Conservation (phyloP, 176 grass and related monocot species). For the Eragrostis curvula region DNA sequence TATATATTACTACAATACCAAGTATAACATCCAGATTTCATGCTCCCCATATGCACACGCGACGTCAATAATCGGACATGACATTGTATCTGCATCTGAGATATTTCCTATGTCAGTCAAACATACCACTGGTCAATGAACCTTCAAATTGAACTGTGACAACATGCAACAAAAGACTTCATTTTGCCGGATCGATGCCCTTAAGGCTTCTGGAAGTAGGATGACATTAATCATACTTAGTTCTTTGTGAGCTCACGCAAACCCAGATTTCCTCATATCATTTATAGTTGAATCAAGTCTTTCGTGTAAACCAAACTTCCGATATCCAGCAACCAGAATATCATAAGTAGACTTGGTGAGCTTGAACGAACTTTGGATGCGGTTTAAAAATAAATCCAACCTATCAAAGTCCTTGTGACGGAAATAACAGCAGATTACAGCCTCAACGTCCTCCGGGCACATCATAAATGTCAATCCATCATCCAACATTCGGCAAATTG, state of each 20-base stretch:
- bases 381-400: constrained; percentile 60
- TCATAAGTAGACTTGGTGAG: constrained; percentile 56
- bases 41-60: background rate
- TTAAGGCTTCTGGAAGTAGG: background rate
- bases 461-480: constrained; percentile 39
- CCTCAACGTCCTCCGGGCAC: constrained; percentile 49
- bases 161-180: background rate
- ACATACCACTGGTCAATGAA: background rate
- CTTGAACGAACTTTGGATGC: constrained; percentile 45
- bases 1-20: background rate
- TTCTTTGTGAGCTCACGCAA: constrained; percentile 31
- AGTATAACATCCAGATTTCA: background rate
- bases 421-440: constrained; percentile 59
- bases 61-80: constrained; percentile 5
- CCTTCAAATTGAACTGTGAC: background rate
- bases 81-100: constrained; percentile 2
- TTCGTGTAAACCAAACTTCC: constrained; percentile 55
- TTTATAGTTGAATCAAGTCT: constrained; percentile 36
- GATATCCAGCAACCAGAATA: constrained; percentile 62
- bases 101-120: background rate
- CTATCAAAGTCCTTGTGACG: constrained; percentile 44
- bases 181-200: background rate
- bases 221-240: background rate
- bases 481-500: constrained; percentile 48
- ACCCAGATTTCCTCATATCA: constrained; percentile 51